Evolutionary conservation across 1,284 basidiomycete species (phyloP), one percentile per base, ranked within the genome.

Genomic region (Coniferiporia weirii): DNA sequence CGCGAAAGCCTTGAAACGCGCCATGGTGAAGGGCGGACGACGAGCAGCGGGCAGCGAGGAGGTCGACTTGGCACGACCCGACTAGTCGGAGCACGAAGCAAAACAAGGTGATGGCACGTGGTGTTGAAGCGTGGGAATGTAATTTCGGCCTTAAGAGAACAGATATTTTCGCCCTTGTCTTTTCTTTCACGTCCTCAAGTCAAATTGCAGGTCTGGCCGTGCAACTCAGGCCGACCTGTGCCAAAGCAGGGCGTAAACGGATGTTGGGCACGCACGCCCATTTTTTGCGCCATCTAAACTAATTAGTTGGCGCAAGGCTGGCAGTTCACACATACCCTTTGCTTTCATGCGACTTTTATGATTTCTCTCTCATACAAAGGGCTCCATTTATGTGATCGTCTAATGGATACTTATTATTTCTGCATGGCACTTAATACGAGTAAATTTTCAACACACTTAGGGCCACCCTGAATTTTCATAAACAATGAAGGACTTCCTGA

Each of bases 201-300:
- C 72, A 73, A 75, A 75, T 74, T 74, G 68, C 72, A 73, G 61
- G 62, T 65, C 61, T 58, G 61, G 54, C 63, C 52, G 63, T 60
- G 63, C 12, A 59, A 62, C 61, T 63, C 71, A 63, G 73, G 72
- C 69, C 69, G 69, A 75, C 73, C 72, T 80, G 79, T 78, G 79
- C 79, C 79, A 79, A 75, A 76, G 74, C 68, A 78, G 78, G 72
- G 78, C 78, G 74, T 66, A 79, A 59, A 81, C 50, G 57, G 63
- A 75, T 61, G 57, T 59, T 62, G 65, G 79, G 78, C 74, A 79
- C 78, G 77, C 73, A 72, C 71, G 71, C 66, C 62, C 52, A 60
- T 69, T 71, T 69, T 63, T 67, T 73, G 73, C 67, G 62, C 69
- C 66, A 63, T 63, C 64, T 48, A 45, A 62, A 38, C 44, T 54